A percentile compares a stretch with the other conserved stretches of the same genome.
Evolutionary conservation across 176 grass and related monocot genomes (phyloP).

Genomic region (Thalia dealbata): DNA sequence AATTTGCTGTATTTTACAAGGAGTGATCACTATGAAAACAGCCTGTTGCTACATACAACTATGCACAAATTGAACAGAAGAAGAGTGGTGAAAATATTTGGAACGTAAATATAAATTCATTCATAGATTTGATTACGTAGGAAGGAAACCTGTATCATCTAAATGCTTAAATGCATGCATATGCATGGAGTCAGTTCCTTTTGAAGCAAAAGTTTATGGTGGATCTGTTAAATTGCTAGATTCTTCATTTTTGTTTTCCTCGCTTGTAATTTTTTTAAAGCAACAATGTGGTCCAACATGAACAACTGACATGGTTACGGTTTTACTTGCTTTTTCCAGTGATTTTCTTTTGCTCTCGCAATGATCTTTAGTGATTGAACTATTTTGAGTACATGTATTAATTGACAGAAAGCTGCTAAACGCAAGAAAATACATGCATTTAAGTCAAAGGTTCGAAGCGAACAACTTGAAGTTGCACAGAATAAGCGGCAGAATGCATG

Average conservation of each 20-base stretch:
- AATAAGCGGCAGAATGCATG: conserved; percentile 94
- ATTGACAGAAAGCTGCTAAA: conserved; percentile 77
- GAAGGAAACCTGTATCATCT: background rate
- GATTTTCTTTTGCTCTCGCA: background rate
- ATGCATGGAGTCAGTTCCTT: background rate
- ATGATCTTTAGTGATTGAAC: background rate
- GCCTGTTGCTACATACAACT: background rate
- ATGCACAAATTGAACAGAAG: background rate
- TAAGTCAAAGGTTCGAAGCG: conserved; percentile 88
- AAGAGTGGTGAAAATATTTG: background rate
- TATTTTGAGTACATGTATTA: background rate
- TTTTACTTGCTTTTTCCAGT: background rate
- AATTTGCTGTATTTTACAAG: background rate
- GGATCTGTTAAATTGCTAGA: too few relatives aligned
- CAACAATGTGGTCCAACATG: background rate
- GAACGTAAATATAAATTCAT: background rate
- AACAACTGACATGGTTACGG: background rate
- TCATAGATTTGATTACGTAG: background rate
- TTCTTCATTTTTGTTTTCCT: background rate
- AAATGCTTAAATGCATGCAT: background rate
- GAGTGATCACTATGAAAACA: too few relatives aligned
- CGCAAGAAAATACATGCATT: conserved; percentile 98
- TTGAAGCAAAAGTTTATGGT: background rate
- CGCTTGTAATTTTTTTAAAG: background rate
- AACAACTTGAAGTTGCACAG: conserved; percentile 77